Conservation (phyloP, 75 land plant genomes). For the Cupressus sempervirens region DNA sequence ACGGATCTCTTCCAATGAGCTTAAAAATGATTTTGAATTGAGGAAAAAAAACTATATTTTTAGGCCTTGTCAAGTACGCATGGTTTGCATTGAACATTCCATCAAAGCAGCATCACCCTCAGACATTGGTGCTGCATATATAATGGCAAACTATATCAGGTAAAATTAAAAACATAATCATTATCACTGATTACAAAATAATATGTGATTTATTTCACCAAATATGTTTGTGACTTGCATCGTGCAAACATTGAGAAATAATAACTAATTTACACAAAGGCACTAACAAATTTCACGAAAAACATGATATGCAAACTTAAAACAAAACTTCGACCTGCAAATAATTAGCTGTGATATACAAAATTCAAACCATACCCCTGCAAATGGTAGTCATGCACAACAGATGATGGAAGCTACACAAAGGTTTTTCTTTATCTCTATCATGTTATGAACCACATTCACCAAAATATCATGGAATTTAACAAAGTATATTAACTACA, state of each 20-base stretch:
- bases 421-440: neutral
- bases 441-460: neutral
- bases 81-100: conserved; percentile 14
- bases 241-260: neutral
- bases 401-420: neutral
- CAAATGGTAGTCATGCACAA: neutral
- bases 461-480: neutral
- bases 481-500: neutral
- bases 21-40: neutral
- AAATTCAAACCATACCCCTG: neutral
- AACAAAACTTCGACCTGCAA: neutral
- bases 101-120: conserved; percentile 16
- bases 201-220: neutral
- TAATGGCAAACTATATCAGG: neutral
- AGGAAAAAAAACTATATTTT: neutral
- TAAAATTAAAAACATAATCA: neutral
- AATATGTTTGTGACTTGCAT: neutral
- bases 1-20: neutral
- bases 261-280: neutral
- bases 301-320: neutral
- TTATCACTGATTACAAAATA: neutral
- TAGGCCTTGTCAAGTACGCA: neutral
- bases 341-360: no score
- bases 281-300: neutral
- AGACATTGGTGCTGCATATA: conserved; percentile 11